Evolutionary conservation across 2,329 filamentous ascomycete genomes (phyloP), one percentile per base, ranked within the genome.

Genomic region (Beauveria australis): DNA sequence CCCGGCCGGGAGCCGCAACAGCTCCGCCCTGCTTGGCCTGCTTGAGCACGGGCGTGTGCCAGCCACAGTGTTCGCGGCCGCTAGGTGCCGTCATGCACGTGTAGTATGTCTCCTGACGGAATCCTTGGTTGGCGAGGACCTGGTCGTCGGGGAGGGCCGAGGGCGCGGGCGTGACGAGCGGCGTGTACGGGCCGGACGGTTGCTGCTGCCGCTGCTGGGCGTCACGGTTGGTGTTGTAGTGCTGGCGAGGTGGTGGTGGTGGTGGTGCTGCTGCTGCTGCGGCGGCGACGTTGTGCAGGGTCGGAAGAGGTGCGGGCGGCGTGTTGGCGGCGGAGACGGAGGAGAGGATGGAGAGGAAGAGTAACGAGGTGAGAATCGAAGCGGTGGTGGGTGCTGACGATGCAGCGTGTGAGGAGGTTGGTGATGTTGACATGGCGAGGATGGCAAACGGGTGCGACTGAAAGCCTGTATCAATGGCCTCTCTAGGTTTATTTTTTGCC

Each of bases 21-120:
- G 28, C 58, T 22, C 43, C 46, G n/a, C 40, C 67, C 57, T 62
- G 64, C 58, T 63, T 64, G 9, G 64, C 66, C 65, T 44, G 53
- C 40, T 71, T 68, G 52, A 70, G 62, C 0, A 74, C 64, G 1
- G 73, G 72, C 14, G 73, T 68, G 59, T 72, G 72, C 73, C 73
- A 75, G 6, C 72, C 73, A 60, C 73, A 74, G 46, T 69, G 69
- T 60, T 70, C 68, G n/a, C 62, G 53, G 10, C 68, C 69, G 47
- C 59, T 70, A 26, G 46, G 18, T 10, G 68, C 63, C 46, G 71
- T 73, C 55, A 61, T 64, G 64, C 73, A 74, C 47, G 69, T 65
- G 61, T 74, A 74, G 61, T 67, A 73, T 1, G 72, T 74, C 30
- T 67, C 68, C 61, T 74, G 71, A 53, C 64, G 64, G 64, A 66